Base-by-base conservation (phyloP, 1,284 basidiomycete species). In the Leccinum pseudoinsigne region DNA sequence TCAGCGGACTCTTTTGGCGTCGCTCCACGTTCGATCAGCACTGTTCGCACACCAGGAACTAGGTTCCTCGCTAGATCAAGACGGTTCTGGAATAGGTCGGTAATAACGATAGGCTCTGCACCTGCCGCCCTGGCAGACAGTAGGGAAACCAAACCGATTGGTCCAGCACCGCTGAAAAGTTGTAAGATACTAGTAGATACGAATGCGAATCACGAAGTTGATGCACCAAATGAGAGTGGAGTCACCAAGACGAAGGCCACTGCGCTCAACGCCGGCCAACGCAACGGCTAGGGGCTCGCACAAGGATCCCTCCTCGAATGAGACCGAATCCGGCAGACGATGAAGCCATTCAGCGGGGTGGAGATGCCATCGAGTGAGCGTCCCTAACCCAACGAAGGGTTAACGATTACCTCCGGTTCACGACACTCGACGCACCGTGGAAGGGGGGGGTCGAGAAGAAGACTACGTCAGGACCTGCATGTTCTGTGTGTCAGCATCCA, bases 111-210 rank as follows among this genome's bases (percentile, higher is more conserved):
- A 23, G 87, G 86, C 59, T 87, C 84, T 2, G 91, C 93, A 1
- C 92, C 92, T 56, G 92, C 84, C 28, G 91, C 93, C 68, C 89
- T 86, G 28, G 91, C 90, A 55, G 92, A 90, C 12, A 92, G 87
- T 64, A 94, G 85, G 54, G 86, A 83, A 53, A 94, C 82, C 23
- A 97, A 81, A 9, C 94, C 94, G 63, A 96, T 94, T 1, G 94
- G 94, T 14, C 94, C 94, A 38, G 94, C 93, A 61, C 86, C 86
- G 67, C 85, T 87, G 62, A 51, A 57, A 53, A 42, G 16, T 21
- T n/a, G 36, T 72, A 56, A 70, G 58, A 26, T 53, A 26, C 14
- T 26, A 10, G 51, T 16, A 26, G 45, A 56, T 23, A 55, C 28
- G 12, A 58, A 11, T 34, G 34, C 28, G 11, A 38, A 28, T 21